These are phyloP conservation scores for Melanomma pulvis-pyrius DNA, from an alignment of 495 filamentous ascomycete genomes.

Conservation along the genomic window DNA sequence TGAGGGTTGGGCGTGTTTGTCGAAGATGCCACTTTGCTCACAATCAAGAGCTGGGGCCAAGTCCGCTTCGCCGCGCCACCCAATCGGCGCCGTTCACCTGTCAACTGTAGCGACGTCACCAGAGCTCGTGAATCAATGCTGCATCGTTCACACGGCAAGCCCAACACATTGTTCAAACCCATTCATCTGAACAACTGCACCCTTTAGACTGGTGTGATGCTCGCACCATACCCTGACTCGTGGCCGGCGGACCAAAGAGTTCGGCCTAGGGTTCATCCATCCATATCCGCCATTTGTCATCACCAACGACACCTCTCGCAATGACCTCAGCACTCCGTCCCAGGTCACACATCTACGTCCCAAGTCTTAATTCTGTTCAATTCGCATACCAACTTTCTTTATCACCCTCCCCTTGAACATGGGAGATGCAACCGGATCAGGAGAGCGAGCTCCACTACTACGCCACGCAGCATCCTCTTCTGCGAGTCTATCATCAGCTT, in stretches of 20 bases:
- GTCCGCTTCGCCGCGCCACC: neutral
- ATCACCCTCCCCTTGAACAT: neutral
- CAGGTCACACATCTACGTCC: neutral
- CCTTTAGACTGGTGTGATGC: too few relatives aligned
- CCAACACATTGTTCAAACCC: neutral
- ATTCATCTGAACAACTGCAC: neutral
- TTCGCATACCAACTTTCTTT: neutral
- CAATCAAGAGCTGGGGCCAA: conserved; percentile 24
- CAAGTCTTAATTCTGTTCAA: neutral
- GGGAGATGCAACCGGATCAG: neutral
- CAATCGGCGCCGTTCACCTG: conserved; percentile 20
- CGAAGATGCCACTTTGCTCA: conserved; percentile 26
- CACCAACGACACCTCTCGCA: neutral
- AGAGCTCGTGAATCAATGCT: neutral
- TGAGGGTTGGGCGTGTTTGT: conserved; percentile 4
- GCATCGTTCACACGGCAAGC: neutral
- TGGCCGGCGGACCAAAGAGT: conserved; percentile 2
- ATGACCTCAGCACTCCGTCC: neutral
- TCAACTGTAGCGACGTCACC: conserved; percentile 6
- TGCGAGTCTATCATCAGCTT: conserved; percentile 19
- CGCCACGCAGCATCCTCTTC: conserved; percentile 6
- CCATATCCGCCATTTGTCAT: conserved; percentile 27
- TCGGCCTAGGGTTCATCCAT: neutral
- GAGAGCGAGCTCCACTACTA: conserved; percentile 30
- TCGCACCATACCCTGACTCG: too few relatives aligned